These are phyloP conservation scores for Carex scoparia DNA, from an alignment of 176 grass and related monocot species.

Conservation along the genomic window DNA sequence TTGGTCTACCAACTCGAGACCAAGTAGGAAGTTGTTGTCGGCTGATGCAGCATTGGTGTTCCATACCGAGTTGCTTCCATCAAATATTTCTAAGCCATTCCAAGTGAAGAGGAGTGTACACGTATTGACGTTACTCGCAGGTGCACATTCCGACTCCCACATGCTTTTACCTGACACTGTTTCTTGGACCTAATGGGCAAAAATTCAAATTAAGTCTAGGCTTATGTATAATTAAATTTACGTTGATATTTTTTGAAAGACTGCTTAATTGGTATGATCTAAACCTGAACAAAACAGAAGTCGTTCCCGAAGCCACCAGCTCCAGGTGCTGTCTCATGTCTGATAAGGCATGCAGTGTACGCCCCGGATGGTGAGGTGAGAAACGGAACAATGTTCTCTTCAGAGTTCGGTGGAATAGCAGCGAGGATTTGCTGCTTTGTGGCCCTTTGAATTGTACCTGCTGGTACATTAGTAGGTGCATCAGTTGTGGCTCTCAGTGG, in stretches of 20 bases:
- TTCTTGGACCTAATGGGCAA: neutral
- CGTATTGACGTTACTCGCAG: constrained; percentile 66
- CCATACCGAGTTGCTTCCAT: constrained; percentile 63
- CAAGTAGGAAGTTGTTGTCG: constrained; percentile 56
- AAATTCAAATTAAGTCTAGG: neutral
- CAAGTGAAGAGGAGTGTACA: constrained; percentile 66
- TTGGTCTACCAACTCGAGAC: constrained; percentile 75
- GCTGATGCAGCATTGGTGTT: constrained; percentile 48
- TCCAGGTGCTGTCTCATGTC: constrained; percentile 38
- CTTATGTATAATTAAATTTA: neutral
- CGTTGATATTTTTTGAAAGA: neutral
- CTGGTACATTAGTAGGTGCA: constrained; percentile 2
- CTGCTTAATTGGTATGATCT: neutral
- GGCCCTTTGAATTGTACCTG: constrained; percentile 47
- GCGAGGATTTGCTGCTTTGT: constrained; percentile 82
- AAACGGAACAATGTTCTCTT: constrained; percentile 43
- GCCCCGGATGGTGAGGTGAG: constrained; percentile 62
- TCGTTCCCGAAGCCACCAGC: constrained; percentile 74
- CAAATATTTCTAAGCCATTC: constrained; percentile 81
- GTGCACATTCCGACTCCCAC: constrained; percentile 80
- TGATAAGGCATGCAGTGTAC: constrained; percentile 57
- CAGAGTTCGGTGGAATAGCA: constrained; percentile 35
- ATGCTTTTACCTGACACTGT: constrained; percentile 33
- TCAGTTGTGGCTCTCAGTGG: neutral
- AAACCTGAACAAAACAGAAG: constrained; percentile 81